Conservation (phyloP, 352 stramenopile species). For the Globisporangium nodosum region DNA sequence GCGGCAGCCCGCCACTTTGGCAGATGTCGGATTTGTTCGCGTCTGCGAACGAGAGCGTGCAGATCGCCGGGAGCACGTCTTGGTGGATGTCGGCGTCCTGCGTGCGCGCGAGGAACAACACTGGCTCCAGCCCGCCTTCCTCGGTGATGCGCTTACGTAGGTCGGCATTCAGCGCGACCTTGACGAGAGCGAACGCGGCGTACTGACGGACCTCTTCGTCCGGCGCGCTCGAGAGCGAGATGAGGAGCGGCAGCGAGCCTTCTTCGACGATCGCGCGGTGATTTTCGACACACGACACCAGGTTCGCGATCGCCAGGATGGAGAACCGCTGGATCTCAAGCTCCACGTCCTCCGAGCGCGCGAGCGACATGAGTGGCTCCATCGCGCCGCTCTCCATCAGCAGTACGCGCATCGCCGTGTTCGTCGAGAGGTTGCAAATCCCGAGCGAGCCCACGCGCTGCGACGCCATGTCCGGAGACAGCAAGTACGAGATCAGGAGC, state of each 20-base stretch:
- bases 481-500: conserved; percentile 93
- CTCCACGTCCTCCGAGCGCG: conserved; percentile 92
- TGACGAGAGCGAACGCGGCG: conserved; percentile 92
- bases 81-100: conserved; percentile 90
- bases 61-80: conserved; percentile 89
- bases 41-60: conserved; percentile 89
- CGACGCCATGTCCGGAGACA: conserved; percentile 92
- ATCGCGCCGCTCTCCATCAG: conserved; percentile 93
- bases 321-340: conserved; percentile 94
- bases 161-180: conserved; percentile 94
- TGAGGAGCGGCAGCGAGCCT: conserved; percentile 91
- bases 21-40: conserved; percentile 94
- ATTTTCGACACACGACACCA: conserved; percentile 92
- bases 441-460: conserved; percentile 91
- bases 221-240: conserved; percentile 92
- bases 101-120: conserved; percentile 94
- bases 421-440: conserved; percentile 94
- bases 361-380: conserved; percentile 93
- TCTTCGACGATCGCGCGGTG: conserved; percentile 92
- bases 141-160: conserved; percentile 93
- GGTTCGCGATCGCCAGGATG: conserved; percentile 92
- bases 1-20: conserved; percentile 88
- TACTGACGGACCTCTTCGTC: conserved; percentile 95
- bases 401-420: conserved; percentile 81
- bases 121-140: conserved; percentile 92